Evolutionary conservation across 2,329 filamentous ascomycete species (phyloP), one percentile per base, ranked within the genome.

Genomic region (Mariannaea sp.): DNA sequence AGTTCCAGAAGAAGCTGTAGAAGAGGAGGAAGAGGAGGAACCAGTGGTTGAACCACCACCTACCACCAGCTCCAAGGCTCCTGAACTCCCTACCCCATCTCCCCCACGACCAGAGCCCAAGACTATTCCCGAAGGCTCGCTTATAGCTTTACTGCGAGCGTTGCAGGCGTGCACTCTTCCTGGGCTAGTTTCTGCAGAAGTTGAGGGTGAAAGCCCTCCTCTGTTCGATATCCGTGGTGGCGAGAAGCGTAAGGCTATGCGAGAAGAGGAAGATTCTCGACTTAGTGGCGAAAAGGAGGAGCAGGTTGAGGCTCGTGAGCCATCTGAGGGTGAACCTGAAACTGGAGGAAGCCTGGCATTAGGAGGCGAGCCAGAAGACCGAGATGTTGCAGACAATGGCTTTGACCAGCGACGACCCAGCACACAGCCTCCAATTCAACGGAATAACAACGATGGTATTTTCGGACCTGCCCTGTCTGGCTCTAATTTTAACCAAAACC

Each of bases 311-410:
- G 68, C 68, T 3, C 68, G 69, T 5, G 79, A 80, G 40, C 69
- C 74, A 4, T 80, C 80, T 0, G 92, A 96, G 59, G 90, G 90
- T 52, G 87, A 88, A 51, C 84, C 85, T 1, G 92, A 94, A 71
- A 89, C 89, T 61, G 90, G 89, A 39, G 84, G 85, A 12, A 97
- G 93, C 69, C 79, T 94, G 53, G 92, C 95, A 53, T 80, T 97
- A 14, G 93, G 93, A 52, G 93, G 93, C 36, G 93, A 97, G 69
- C 93, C 93, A 0, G 93, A 97, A 69, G 91, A 96, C 61, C 80
- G 83, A 57, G 87, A 90, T 17, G 73, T 74, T 38, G 67, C 72
- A 14, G 76, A 78, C 14, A 81, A 83, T 62, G 68, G 71, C 40
- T 81, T 81, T 33, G 79, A 81, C 36, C 81, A 83, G 53, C 81